These are phyloP conservation scores for Termitomyces sp. DNA, from an alignment of 768 basidiomycete species.

Conservation along the genomic window DNA sequence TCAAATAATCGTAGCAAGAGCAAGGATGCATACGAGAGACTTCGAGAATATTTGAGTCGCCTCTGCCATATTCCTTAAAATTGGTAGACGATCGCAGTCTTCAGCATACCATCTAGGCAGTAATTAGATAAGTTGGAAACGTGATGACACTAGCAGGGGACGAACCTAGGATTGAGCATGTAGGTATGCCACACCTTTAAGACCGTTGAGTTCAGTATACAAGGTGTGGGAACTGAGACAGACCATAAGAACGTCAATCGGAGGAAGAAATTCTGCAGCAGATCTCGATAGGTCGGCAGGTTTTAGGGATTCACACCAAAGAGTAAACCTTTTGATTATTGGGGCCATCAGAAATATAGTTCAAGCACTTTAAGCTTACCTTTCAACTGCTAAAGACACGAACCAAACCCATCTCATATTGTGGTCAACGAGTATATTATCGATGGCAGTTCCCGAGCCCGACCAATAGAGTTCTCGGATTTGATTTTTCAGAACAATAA, in stretches of 20 bases:
- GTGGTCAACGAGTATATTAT: constrained; percentile 1
- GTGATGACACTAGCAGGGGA: not conserved
- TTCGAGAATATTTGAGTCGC: constrained; percentile 2
- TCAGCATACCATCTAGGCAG: constrained; percentile 13
- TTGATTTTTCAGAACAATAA: not conserved
- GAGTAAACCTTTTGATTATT: constrained; percentile 4
- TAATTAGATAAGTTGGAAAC: not conserved
- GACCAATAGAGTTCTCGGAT: not conserved
- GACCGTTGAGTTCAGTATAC: not conserved
- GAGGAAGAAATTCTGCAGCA: constrained; percentile 9
- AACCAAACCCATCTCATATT: constrained; percentile 12
- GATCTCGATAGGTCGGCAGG: not conserved
- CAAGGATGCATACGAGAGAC: constrained; percentile 1
- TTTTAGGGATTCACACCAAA: constrained; percentile 10
- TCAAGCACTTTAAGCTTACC: not conserved
- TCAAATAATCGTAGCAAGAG: not conserved
- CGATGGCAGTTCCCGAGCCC: not conserved
- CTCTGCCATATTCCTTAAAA: not conserved
- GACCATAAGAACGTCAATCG: constrained; percentile 14
- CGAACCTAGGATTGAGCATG: constrained; percentile 15
- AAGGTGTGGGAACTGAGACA: not conserved
- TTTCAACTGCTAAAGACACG: constrained; percentile 11
- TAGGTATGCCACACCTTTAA: constrained; percentile 16
- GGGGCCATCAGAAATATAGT: not conserved
- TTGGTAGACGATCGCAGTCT: constrained; percentile 10